A percentile compares a stretch with the other conserved stretches of the same genome.
phyloP scores from a whole-genome alignment of 768 basidiomycete species.

The Hydnum rufescens region DNA sequence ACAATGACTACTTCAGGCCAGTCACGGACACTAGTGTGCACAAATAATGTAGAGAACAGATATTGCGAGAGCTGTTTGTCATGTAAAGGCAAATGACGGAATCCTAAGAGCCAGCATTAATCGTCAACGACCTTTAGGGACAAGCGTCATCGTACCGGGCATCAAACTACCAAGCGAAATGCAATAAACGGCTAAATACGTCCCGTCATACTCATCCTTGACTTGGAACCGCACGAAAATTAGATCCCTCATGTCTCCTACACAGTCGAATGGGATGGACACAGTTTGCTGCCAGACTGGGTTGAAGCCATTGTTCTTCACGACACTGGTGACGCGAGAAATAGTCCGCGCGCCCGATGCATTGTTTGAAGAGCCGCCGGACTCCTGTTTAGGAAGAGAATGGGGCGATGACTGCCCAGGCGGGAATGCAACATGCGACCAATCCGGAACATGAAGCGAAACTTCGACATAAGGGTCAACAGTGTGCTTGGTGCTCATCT shows the following conservation, averaged over 20 bases:
- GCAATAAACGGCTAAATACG: slow-evolving; percentile 57
- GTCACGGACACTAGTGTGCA: slow-evolving; percentile 34
- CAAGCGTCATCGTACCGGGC: slow-evolving; percentile 33
- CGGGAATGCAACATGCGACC: slow-evolving; percentile 24
- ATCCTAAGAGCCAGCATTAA: slow-evolving; percentile 32
- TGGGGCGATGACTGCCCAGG: slow-evolving; percentile 13
- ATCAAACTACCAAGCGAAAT: slow-evolving; percentile 49
- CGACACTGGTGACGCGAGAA: slow-evolving; percentile 35
- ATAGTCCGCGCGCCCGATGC: slow-evolving; percentile 23
- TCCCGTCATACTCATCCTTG: slow-evolving; percentile 31
- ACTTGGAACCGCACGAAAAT: slow-evolving; percentile 71
- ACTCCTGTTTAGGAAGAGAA: slow-evolving; percentile 5
- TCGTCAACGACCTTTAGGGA: slow-evolving; percentile 1
- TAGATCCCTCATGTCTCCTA: slow-evolving; percentile 59
- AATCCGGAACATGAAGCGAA: slow-evolving; percentile 56
- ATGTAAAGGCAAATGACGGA: slow-evolving; percentile 74
- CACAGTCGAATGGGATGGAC: slow-evolving; percentile 51
- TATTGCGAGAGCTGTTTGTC: slow-evolving; percentile 75
- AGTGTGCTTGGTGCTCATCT: slow-evolving; percentile 35
- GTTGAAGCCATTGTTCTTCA: slow-evolving; percentile 85
- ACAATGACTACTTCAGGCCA: too few relatives aligned
- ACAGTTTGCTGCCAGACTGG: slow-evolving; percentile 67
- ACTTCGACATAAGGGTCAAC: slow-evolving; percentile 68
- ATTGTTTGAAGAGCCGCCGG: not conserved
- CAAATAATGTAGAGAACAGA: slow-evolving; percentile 86